Evolutionary conservation across 176 grass and related monocot genomes (phyloP), one percentile per base, ranked within the genome.

Genomic region (Calamus simplicifolius): DNA sequence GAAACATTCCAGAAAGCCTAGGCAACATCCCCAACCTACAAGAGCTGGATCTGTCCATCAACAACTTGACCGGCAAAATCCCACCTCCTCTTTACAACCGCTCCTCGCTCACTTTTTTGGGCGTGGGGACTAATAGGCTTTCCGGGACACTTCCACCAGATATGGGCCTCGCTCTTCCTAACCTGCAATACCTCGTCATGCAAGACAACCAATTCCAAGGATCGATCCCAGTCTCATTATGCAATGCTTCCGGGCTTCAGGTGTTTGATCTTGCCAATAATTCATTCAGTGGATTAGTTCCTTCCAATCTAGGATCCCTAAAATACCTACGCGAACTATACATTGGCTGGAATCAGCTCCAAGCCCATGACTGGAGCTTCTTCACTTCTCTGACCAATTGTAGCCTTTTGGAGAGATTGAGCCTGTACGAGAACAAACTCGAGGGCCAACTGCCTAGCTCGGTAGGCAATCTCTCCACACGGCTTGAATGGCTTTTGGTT

Each of bases 341-440:
- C 3, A 6, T 60, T 27, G 4, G 3, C 29, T 0, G 4, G 3
- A 71, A 60, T 30, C 23, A 29, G 4, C 19, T 59, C 27, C 16
- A 30, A 51, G 56, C 57, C 28, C 16, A 25, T 18, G 68, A 61
- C 6, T 71, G 27, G 68, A 51, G 48, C 12, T 60, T 71, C n/a
- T 18, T 71, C 1, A 5, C 48, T 16, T 56, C 56, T 19, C 59
- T 50, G 4, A 27, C 56, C 13, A 71, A 71, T 12, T 71, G 68
- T 43, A 60, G 16, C 3, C 18, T 29, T 17, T 21, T 71, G 4
- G 17, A 19, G 18, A 5, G 4, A 8, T 16, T 71, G 23, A 0
- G 0, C 2, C 2, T 71, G 6, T 2, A 18, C 2, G 3, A 4
- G 16, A 71, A 71, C 25, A 51, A 60, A 4, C 13, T 71, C 3